These are phyloP conservation scores for Rubia tinctorum DNA, from an alignment of 305 asterid species.

Conservation along the genomic window DNA sequence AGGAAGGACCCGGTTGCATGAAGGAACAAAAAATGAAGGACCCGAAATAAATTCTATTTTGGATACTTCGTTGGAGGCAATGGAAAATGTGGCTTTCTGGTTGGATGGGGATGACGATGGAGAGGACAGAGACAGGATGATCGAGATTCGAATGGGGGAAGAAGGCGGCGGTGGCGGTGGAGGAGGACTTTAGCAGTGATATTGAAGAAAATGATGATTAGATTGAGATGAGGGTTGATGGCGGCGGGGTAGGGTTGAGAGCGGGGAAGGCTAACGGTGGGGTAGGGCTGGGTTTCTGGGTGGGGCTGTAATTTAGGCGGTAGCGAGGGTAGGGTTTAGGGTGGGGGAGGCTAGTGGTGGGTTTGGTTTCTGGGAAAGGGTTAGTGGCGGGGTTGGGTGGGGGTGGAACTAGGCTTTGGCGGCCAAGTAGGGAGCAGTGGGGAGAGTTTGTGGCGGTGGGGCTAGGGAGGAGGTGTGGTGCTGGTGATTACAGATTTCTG, in stretches of 20 bases:
- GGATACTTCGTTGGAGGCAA: constrained; percentile 35
- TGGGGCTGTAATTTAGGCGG: too few relatives aligned
- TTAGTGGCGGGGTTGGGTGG: too few relatives aligned
- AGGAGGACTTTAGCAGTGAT: constrained; percentile 22
- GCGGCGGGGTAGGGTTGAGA: constrained; percentile 57
- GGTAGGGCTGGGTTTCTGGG: too few relatives aligned
- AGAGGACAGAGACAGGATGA: constrained; percentile 49
- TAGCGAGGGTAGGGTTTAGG: too few relatives aligned
- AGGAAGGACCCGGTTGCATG: constrained; percentile 58
- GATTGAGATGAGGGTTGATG: constrained; percentile 29
- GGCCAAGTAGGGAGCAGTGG: too few relatives aligned
- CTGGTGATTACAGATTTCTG: too few relatives aligned
- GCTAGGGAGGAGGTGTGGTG: too few relatives aligned
- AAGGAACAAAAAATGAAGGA: constrained; percentile 28
- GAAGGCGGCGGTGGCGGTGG: background rate
- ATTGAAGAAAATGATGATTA: constrained; percentile 57
- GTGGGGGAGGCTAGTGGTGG: too few relatives aligned
- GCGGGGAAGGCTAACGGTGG: constrained; percentile 21
- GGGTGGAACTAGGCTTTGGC: too few relatives aligned
- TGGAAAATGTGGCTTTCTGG: constrained; percentile 33
- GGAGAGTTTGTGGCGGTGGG: too few relatives aligned
- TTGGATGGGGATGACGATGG: constrained; percentile 46
- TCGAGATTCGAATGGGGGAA: constrained; percentile 65
- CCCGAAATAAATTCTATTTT: constrained; percentile 79
- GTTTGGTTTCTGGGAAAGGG: too few relatives aligned